These are phyloP conservation scores for Mortierella sp. DNA, from an alignment of 371 early-diverging fungal species.

Conservation along the genomic window DNA sequence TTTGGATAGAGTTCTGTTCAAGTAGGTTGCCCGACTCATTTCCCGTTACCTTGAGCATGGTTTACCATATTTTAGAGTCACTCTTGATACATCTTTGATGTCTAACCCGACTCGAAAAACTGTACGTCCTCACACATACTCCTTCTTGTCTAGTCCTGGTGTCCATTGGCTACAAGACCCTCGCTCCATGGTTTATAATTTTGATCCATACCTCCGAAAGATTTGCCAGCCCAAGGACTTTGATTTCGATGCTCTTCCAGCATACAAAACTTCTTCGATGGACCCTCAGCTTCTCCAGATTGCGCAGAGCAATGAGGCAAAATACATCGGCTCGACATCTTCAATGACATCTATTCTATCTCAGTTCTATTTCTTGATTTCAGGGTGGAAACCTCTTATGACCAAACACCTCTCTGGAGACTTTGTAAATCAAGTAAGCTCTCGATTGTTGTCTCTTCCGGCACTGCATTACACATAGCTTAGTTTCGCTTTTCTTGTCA, in stretches of 20 bases:
- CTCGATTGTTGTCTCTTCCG: not conserved
- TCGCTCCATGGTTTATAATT: conserved; percentile 80
- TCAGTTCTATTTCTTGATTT: conserved; percentile 81
- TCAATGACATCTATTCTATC: conserved; percentile 84
- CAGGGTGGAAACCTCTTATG: conserved; percentile 74
- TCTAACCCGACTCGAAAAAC: not conserved
- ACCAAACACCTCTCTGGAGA: conserved; percentile 66
- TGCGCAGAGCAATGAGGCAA: conserved; percentile 57
- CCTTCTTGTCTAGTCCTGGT: conserved; percentile 89
- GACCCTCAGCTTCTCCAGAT: conserved; percentile 65
- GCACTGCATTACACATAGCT: not conserved
- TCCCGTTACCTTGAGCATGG: not conserved
- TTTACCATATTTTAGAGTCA: conserved; percentile 1
- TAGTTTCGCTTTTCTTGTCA: not conserved
- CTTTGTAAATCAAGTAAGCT: conserved; percentile 64
- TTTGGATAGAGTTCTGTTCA: conserved; percentile 84
- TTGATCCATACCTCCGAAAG: conserved; percentile 77
- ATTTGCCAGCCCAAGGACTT: conserved; percentile 85
- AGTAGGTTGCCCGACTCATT: conserved; percentile 55
- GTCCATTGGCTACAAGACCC: conserved; percentile 89
- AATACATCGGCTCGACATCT: conserved; percentile 90
- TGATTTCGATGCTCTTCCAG: conserved; percentile 79
- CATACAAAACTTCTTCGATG: conserved; percentile 82
- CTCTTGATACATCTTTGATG: not conserved
- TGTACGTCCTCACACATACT: not conserved